Conservation (phyloP, 352 stramenopile species). For the Phytophthora pinifolia region DNA sequence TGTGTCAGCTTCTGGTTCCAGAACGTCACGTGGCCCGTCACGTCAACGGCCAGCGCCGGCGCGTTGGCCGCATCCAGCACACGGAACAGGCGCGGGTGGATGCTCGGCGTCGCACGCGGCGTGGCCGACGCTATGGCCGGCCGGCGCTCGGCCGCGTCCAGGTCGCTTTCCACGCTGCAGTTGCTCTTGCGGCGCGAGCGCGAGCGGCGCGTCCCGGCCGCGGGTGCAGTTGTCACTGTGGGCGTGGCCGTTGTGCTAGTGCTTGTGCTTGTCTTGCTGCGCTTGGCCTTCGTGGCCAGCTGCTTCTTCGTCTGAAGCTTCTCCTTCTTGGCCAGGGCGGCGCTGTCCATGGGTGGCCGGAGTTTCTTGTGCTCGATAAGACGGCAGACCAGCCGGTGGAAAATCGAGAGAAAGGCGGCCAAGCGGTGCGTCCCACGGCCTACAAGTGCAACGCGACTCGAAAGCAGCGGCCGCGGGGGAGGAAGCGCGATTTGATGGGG, state of each 20-base stretch:
- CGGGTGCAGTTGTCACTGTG: background rate
- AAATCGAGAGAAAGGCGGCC: conserved; percentile 22
- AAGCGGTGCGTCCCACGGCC: conserved; percentile 18
- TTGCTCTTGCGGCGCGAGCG: conserved; percentile 16
- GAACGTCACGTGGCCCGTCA: conserved; percentile 47
- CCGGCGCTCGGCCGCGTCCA: conserved; percentile 16
- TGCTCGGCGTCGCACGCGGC: background rate
- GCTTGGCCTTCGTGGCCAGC: conserved; percentile 3
- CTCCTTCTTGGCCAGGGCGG: conserved; percentile 2
- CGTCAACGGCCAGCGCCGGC: conserved; percentile 44
- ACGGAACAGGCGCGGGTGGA: conserved; percentile 34
- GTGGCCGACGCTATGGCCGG: conserved; percentile 9
- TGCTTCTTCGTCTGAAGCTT: background rate
- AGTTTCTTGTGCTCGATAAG: background rate
- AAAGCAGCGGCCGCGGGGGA: conserved; percentile 4
- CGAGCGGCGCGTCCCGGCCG: conserved; percentile 17
- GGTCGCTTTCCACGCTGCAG: conserved; percentile 18
- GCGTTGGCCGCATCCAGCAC: conserved; percentile 57
- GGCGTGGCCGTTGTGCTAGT: conserved; percentile 1
- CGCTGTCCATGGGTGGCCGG: conserved; percentile 11
- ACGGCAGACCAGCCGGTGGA: conserved; percentile 17
- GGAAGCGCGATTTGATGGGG: no score
- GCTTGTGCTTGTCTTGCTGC: background rate
- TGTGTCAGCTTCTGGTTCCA: conserved; percentile 66
- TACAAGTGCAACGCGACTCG: conserved; percentile 3